These are phyloP conservation scores for Rhizomucor miehei DNA, from an alignment of 371 early-diverging fungal species.

Conservation along the genomic window DNA sequence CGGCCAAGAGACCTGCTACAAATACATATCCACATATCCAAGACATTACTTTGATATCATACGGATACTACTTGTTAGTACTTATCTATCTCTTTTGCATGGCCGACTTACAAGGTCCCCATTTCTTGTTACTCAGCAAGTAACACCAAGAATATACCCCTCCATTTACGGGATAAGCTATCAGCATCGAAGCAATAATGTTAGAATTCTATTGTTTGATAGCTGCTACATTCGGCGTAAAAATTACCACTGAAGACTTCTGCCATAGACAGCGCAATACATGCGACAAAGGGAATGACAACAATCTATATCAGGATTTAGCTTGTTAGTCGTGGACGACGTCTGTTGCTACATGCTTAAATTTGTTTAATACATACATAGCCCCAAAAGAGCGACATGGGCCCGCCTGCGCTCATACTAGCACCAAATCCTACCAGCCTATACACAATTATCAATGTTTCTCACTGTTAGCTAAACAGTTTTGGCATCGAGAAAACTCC, in stretches of 20 bases:
- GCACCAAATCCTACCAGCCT: slow-evolving; percentile 18
- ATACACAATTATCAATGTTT: not conserved
- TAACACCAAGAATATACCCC: slow-evolving; percentile 32
- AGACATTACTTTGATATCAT: slow-evolving; percentile 29
- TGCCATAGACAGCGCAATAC: slow-evolving; percentile 37
- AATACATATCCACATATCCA: slow-evolving; percentile 34
- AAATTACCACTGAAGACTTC: slow-evolving; percentile 37
- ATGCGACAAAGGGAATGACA: slow-evolving; percentile 31
- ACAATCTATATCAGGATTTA: slow-evolving; percentile 20
- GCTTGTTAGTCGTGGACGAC: not conserved
- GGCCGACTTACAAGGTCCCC: slow-evolving; percentile 39
- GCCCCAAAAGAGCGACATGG: slow-evolving; percentile 17
- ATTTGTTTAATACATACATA: slow-evolving; percentile 11
- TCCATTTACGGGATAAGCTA: slow-evolving; percentile 26
- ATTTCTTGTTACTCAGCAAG: slow-evolving; percentile 25
- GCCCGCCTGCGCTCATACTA: slow-evolving; percentile 15
- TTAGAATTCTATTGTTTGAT: too few relatives aligned
- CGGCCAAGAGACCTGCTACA: slow-evolving; percentile 24
- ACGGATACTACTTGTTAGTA: not conserved
- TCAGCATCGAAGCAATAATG: too few relatives aligned
- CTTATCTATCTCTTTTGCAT: not conserved
- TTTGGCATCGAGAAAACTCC: too few relatives aligned
- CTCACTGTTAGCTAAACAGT: too few relatives aligned
- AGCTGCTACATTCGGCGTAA: too few relatives aligned
- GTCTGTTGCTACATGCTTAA: too few relatives aligned